Percentiles rank a stretch among this genome's conserved stretches.
These are phyloP conservation scores for Barnettozyma wickerhamii DNA, from an alignment of 805 yeast species.

Conservation along the genomic window DNA sequence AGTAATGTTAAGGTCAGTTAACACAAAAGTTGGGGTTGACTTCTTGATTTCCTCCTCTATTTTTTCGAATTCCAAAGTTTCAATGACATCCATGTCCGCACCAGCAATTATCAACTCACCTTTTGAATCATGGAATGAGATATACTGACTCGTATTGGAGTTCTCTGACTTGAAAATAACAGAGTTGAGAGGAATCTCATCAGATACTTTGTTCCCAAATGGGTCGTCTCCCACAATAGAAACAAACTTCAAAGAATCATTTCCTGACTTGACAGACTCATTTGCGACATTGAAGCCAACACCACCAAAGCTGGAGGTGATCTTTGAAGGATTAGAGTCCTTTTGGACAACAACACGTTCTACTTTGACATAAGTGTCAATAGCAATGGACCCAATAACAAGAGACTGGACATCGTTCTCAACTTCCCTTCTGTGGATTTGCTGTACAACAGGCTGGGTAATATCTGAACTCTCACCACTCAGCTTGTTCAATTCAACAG, in stretches of 20 bases:
- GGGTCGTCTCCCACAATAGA: slow-evolving; percentile 60
- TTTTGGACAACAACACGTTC: slow-evolving; percentile 28
- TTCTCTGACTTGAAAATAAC: slow-evolving; percentile 12
- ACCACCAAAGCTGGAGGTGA: slow-evolving; percentile 65
- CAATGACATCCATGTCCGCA: slow-evolving; percentile 79
- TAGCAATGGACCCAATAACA: slow-evolving; percentile 72
- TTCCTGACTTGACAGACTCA: slow-evolving; percentile 45
- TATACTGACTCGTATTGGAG: slow-evolving; percentile 61
- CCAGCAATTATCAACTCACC: slow-evolving; percentile 74
- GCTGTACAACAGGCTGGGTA: too few relatives aligned
- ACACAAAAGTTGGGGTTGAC: slow-evolving; percentile 44
- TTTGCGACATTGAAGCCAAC: slow-evolving; percentile 76
- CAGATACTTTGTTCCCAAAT: slow-evolving; percentile 40
- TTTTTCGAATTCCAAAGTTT: slow-evolving; percentile 40
- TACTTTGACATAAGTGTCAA: slow-evolving; percentile 62
- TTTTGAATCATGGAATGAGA: slow-evolving; percentile 54
- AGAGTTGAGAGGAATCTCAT: slow-evolving; percentile 28
- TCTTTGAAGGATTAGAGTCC: slow-evolving; percentile 74
- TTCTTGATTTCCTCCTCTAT: slow-evolving; percentile 36
- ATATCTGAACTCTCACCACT: too few relatives aligned
- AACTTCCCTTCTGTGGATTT: background rate
- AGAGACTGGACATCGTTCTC: slow-evolving; percentile 27
- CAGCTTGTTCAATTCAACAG: slow-evolving; percentile 32
- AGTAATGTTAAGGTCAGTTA: slow-evolving; percentile 69
- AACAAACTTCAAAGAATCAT: slow-evolving; percentile 38